Evolutionary conservation across 306 rosid genomes (phyloP).

Genomic region (Prunus dulcis): DNA sequence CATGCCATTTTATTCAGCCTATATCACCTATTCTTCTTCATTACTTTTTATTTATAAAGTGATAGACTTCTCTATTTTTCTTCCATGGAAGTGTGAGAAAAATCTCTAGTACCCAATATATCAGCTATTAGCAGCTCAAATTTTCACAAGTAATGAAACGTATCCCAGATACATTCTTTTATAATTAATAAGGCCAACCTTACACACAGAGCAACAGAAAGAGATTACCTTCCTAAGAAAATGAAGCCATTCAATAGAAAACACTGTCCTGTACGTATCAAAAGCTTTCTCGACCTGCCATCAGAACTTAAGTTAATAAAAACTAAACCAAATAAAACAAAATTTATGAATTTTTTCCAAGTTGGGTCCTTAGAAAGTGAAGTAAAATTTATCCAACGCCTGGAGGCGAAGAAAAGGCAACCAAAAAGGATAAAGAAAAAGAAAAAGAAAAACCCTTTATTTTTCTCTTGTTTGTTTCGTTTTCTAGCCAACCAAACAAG

Average conservation of each 20-base stretch:
- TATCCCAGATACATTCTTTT: neutral
- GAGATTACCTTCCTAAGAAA: constrained; percentile 78
- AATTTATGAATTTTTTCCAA: neutral
- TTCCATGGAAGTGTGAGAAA: no score
- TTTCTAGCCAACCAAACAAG: constrained; percentile 22
- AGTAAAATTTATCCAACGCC: no score
- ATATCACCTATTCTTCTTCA: no score
- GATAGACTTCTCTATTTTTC: no score
- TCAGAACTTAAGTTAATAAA: neutral
- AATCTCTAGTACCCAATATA: no score
- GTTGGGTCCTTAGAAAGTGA: no score
- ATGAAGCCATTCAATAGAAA: constrained; percentile 85
- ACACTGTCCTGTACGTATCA: constrained; percentile 83
- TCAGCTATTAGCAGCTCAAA: no score
- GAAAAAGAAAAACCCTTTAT: neutral
- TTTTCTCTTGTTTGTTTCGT: neutral
- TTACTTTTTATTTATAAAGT: no score
- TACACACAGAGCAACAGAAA: neutral
- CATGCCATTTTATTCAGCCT: no score
- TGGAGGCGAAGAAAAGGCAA: no score
- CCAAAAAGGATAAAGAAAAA: neutral
- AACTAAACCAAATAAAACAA: neutral
- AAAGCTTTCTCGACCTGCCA: constrained; percentile 55
- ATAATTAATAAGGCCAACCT: neutral
- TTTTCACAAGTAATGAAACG: no score